Evolutionary conservation across 2,329 filamentous ascomycete species (phyloP), one percentile per base, ranked within the genome.

Genomic region (Pezicula radicicola): DNA sequence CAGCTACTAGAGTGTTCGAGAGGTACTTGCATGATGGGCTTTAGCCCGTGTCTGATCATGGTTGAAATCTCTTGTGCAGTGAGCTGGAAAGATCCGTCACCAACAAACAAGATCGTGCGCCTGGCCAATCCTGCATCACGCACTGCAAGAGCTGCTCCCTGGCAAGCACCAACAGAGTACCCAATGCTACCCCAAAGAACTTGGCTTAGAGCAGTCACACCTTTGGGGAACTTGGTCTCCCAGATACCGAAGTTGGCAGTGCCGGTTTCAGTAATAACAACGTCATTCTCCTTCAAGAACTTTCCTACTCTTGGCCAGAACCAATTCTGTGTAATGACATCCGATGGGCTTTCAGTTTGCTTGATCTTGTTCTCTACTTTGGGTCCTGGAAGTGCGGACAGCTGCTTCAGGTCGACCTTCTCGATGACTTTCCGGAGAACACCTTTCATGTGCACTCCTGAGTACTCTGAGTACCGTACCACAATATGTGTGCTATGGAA

Each of bases 181-280:
- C 84, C 84, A 58, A 87, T 88, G 42, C 76, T 81, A 42, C 82
- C 80, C 83, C 83, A 87, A 12, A 94, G 81, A 2, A 89, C 86
- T 66, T 94, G 90, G 48, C 83, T 91, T 63, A 96, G 82, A 16
- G 88, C 88, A 7, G 81, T 89, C n/a, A 92, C 88, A n/a, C 80
- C 78, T 3, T 75, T 67, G 0, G 91, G 91, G 72, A 96, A 94
- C 40, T 81, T 81, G 4, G 90, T 92, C 52, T 92, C 89, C 83
- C 88, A 91, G 62, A 94, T 89, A 51, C 91, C 91, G 67, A 95
- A 93, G 72, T 91, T 93, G 52, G 90, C 78, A 0, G 91, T 96
- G 37, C 91, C 91, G 2, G 91, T 96, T 68, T 95, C 91, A 0
- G 91, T 93, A 47, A 96, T 80, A 50, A 96, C 75, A 51, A 95